A percentile compares a stretch with the other conserved stretches of the same genome.
These are phyloP conservation scores for Thelonectria rubi DNA, from an alignment of 2,329 filamentous ascomycete species.

Conservation along the genomic window DNA sequence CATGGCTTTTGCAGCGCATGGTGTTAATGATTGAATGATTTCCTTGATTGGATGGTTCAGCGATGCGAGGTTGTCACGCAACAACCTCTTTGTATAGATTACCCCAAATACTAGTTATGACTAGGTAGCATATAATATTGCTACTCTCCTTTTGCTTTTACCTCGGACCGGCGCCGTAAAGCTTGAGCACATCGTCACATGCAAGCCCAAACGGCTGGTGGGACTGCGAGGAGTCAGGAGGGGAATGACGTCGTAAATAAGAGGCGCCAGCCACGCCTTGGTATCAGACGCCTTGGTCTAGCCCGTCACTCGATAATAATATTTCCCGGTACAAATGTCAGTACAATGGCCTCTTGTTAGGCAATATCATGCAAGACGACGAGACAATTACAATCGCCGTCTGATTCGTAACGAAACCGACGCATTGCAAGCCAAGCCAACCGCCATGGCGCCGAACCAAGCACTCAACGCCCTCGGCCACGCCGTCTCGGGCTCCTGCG, in stretches of 20 bases:
- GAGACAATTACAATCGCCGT: neutral
- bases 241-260: slow-evolving; percentile 18
- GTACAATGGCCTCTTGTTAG: neutral
- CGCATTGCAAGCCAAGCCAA: too few species aligned
- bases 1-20: too few species aligned
- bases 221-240: neutral
- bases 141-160: neutral
- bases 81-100: too few species aligned
- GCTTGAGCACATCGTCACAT: neutral
- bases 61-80: too few species aligned
- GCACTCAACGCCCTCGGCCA: slow-evolving; percentile 80
- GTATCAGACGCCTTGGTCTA: neutral
- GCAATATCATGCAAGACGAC: too few species aligned
- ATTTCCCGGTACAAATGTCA: too few species aligned
- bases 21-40: slow-evolving; percentile 1
- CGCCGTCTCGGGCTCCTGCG: slow-evolving; percentile 80
- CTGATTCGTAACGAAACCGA: neutral
- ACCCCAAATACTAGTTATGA: too few species aligned
- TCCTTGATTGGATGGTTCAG: too few species aligned
- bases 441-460: slow-evolving; percentile 45
- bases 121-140: neutral
- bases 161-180: neutral
- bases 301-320: neutral
- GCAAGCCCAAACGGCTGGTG: neutral
- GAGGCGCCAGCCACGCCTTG: neutral